Base-by-base conservation (phyloP, 208 protist genomes). In the Willaertia magna region DNA sequence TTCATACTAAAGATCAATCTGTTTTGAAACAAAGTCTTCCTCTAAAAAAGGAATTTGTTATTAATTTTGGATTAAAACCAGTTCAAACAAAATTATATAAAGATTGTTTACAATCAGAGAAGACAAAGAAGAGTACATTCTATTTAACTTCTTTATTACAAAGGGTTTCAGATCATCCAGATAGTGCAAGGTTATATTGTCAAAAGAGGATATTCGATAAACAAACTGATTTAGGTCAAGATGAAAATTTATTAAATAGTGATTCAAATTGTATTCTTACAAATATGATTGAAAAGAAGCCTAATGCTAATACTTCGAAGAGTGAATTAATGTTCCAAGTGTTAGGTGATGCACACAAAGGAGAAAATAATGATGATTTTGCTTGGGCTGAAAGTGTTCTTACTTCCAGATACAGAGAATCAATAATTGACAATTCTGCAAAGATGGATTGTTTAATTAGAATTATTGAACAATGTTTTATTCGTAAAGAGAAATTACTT, bases 1-100 rank as follows among this genome's bases (percentile, higher is more conserved):
- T 88, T 40, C 74, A 87, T 26, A 51, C 86, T 48, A 74, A 51
- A 49, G 87, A 88, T 59, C 87, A 88, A 81, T 51, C 22, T n/a
- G 84, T 88, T 47, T 74, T 88, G 11, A 52, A 52, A 48, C 4
- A 86, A 0, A 30, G 67, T 49, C 44, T 88, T 40, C 87, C 87
- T 18, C 11, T 11, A 49, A 88, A 88, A 43, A 34, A 74, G 1
- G 87, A 88, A 61, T 88, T 67, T 85, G 87, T 88, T 22, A 20
- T 88, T 44, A 16, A 86, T 9, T 85, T 79, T 74, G 9, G 39
- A n/a, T 44, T 52, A 12, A 44, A 7, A n/a, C 40, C 52, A 9
- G 16, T 85, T 39, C 87, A 88, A 44, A 40, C 9, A 12, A 40
- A 44, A 22, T 18, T 88, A 4, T 88, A 88, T 43, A 74, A 74